These are phyloP conservation scores for Boechera stricta DNA, from an alignment of 345 rosid species.

Conservation along the genomic window DNA sequence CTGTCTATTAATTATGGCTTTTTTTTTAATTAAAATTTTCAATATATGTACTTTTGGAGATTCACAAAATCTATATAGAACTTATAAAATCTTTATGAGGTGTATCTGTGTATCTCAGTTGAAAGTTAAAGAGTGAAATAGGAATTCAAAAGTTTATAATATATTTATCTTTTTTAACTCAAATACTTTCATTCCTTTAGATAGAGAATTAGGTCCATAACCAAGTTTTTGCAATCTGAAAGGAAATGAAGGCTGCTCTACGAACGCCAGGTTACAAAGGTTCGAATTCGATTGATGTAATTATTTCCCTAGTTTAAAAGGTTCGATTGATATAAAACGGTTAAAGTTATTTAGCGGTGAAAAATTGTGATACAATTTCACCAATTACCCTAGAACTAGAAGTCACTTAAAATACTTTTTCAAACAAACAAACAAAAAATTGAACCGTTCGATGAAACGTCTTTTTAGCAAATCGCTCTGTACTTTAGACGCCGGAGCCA, in stretches of 20 bases:
- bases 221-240: too few species aligned
- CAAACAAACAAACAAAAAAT: background rate
- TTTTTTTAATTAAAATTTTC: background rate
- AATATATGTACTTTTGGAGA: background rate
- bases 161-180: background rate
- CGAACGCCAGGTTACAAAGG: too few species aligned
- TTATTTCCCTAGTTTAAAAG: too few species aligned
- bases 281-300: too few species aligned
- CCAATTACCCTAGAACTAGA: background rate
- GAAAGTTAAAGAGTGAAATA: background rate
- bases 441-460: slow-evolving; percentile 31
- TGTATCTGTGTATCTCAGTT: background rate
- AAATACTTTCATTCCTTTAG: background rate
- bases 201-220: too few species aligned
- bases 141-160: background rate
- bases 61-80: slow-evolving; percentile 16
- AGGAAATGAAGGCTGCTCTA: too few species aligned
- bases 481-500: slow-evolving; percentile 31
- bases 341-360: too few species aligned
- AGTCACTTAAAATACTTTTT: background rate
- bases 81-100: slow-evolving; percentile 1
- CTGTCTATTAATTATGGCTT: background rate
- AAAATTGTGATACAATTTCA: background rate
- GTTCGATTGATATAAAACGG: too few species aligned
- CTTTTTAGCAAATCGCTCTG: slow-evolving; percentile 30